Conservation (phyloP, 495 filamentous ascomycete genomes). For the Aspergillus wentii region DNA sequence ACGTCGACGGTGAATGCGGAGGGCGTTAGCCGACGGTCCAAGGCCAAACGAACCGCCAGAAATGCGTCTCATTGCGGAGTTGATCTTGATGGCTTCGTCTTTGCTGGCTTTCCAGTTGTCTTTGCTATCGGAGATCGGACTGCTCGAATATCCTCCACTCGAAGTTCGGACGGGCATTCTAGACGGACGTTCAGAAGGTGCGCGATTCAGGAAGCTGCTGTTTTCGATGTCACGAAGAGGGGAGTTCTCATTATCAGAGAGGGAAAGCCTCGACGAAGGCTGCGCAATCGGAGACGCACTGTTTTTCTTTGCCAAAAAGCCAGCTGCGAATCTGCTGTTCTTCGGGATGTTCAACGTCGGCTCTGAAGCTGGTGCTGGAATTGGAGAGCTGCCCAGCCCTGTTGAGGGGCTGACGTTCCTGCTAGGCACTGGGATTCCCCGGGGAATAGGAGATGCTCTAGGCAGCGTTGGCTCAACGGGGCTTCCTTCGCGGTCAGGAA, state of each 20-base stretch:
- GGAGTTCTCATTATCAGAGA: constrained; percentile 57
- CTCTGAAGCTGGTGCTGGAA: constrained; percentile 23
- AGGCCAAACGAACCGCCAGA: constrained; percentile 30
- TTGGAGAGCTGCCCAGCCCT: constrained; percentile 19
- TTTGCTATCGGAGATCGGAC: constrained; percentile 35
- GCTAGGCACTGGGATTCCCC: constrained; percentile 36
- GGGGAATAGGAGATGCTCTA: constrained; percentile 42
- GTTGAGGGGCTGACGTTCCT: constrained; percentile 29
- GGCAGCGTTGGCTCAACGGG: constrained; percentile 41
- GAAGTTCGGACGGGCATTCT: constrained; percentile 43
- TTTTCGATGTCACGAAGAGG: constrained; percentile 64
- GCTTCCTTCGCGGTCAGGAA: constrained; percentile 43
- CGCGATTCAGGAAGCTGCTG: constrained; percentile 54
- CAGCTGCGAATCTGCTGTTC: constrained; percentile 84
- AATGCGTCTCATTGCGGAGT: constrained; percentile 57
- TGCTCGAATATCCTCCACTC: constrained; percentile 40
- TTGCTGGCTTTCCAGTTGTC: constrained; percentile 46
- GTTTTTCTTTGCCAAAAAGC: constrained; percentile 75
- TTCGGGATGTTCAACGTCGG: constrained; percentile 33
- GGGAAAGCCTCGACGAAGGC: constrained; percentile 52
- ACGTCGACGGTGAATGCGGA: constrained; percentile 52
- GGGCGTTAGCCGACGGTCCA: constrained; percentile 27
- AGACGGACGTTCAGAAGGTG: constrained; percentile 44
- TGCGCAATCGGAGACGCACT: constrained; percentile 63
- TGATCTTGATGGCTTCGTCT: constrained; percentile 56